Conservation (phyloP, 2,329 filamentous ascomycete species). For the Aspergillus tubingensis region DNA sequence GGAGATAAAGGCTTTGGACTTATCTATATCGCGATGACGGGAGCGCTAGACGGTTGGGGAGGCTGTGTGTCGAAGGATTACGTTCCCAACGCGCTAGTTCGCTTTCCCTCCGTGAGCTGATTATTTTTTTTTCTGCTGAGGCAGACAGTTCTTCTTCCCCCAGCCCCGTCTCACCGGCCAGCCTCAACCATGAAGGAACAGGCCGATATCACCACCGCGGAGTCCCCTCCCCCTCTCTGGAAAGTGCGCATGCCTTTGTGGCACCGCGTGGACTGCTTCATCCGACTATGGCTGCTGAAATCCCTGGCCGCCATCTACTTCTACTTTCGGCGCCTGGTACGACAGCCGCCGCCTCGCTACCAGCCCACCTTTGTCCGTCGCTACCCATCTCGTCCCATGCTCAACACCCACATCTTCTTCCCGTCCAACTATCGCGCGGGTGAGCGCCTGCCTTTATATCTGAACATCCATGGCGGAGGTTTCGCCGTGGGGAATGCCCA, state of each 20-base stretch:
- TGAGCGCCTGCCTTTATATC: constrained; percentile 43
- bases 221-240: constrained; percentile 8
- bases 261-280: constrained; percentile 23
- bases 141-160: too few species aligned
- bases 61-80: too few species aligned
- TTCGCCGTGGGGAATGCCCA: constrained; percentile 42
- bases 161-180: too few species aligned
- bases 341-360: neutral
- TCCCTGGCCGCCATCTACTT: constrained; percentile 13
- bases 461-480: constrained; percentile 55
- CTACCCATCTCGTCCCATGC: constrained; percentile 7
- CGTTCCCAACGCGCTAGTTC: too few species aligned
- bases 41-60: too few species aligned
- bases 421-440: constrained; percentile 21
- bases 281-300: constrained; percentile 26
- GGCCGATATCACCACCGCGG: neutral
- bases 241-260: constrained; percentile 18
- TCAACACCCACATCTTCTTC: constrained; percentile 12
- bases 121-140: too few species aligned
- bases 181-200: neutral
- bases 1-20: too few species aligned
- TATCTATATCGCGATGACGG: too few species aligned
- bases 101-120: too few species aligned
- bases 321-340: constrained; percentile 14
- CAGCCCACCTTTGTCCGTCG: constrained; percentile 6